These are phyloP conservation scores for Amyloporia xantha DNA, from an alignment of 768 basidiomycete genomes.

Conservation along the genomic window DNA sequence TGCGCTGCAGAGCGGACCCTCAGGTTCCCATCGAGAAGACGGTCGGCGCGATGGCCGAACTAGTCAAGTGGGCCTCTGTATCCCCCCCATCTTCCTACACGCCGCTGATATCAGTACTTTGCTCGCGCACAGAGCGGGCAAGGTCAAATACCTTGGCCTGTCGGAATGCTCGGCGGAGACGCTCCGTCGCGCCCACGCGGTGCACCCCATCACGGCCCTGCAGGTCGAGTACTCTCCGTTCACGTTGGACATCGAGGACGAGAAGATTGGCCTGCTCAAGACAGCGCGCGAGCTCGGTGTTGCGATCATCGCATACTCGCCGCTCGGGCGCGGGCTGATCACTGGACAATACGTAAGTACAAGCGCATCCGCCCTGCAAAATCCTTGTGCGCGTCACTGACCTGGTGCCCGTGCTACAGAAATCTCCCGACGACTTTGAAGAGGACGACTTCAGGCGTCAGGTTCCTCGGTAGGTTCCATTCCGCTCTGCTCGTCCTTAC, in stretches of 20 bases:
- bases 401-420: conserved; percentile 12
- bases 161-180: conserved; percentile 24
- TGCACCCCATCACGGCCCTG: conserved; percentile 38
- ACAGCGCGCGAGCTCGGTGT: conserved; percentile 39
- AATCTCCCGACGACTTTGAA: conserved; percentile 24
- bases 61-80: conserved; percentile 16
- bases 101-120: background rate
- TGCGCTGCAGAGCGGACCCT: conserved; percentile 13
- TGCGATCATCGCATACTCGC: conserved; percentile 39
- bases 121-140: conserved; percentile 18
- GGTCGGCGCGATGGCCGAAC: conserved; percentile 22
- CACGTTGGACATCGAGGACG: conserved; percentile 37
- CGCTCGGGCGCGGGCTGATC: conserved; percentile 26
- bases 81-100: too few relatives aligned
- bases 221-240: conserved; percentile 42
- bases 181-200: conserved; percentile 28
- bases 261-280: conserved; percentile 31
- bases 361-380: background rate
- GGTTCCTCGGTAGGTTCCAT: conserved; percentile 14
- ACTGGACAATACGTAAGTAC: conserved; percentile 21
- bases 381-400: background rate
- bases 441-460: conserved; percentile 21
- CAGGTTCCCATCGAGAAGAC: conserved; percentile 20
- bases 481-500: background rate
- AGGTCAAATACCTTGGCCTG: conserved; percentile 22